A percentile compares a stretch with the other conserved stretches of the same genome.
These are phyloP conservation scores for Collybiopsis confluens DNA, from an alignment of 768 basidiomycete genomes.

Conservation along the genomic window DNA sequence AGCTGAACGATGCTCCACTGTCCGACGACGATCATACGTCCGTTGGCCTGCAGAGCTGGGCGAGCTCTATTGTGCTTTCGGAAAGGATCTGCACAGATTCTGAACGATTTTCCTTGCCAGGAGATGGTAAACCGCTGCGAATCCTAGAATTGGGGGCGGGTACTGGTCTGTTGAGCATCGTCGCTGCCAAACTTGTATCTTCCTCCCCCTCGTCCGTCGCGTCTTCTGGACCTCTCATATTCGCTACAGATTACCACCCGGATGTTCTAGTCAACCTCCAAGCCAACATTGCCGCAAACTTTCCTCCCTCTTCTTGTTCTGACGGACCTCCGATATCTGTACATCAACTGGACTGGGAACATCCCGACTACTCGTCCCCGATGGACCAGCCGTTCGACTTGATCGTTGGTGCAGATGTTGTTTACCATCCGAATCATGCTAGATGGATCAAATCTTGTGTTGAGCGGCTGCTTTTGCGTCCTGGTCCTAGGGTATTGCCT, in stretches of 20 bases:
- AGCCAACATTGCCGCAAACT: conserved; percentile 56
- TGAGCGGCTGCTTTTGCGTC: conserved; percentile 39
- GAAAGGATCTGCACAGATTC: conserved; percentile 54
- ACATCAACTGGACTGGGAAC: conserved; percentile 61
- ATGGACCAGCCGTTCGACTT: conserved; percentile 52
- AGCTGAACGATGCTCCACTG: conserved; percentile 69
- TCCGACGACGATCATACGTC: conserved; percentile 66
- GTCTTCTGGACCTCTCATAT: conserved; percentile 29
- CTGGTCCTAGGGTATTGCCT: conserved; percentile 8
- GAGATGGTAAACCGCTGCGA: conserved; percentile 24
- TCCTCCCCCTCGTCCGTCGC: not conserved
- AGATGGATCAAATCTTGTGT: conserved; percentile 65
- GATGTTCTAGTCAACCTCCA: conserved; percentile 68
- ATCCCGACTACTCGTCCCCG: conserved; percentile 30
- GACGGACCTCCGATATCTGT: conserved; percentile 40
- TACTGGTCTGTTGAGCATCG: conserved; percentile 79
- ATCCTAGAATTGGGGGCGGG: conserved; percentile 84
- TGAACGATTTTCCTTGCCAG: conserved; percentile 29
- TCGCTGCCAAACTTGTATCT: conserved; percentile 44
- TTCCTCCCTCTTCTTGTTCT: conserved; percentile 16
- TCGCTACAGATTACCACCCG: conserved; percentile 78
- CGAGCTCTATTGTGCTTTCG: conserved; percentile 67
- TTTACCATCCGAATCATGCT: conserved; percentile 71
- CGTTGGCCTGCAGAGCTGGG: conserved; percentile 86
- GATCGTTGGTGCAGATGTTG: conserved; percentile 75